Base-by-base conservation (phyloP, 257 asterid species). In the Schizonepeta tenuifolia region DNA sequence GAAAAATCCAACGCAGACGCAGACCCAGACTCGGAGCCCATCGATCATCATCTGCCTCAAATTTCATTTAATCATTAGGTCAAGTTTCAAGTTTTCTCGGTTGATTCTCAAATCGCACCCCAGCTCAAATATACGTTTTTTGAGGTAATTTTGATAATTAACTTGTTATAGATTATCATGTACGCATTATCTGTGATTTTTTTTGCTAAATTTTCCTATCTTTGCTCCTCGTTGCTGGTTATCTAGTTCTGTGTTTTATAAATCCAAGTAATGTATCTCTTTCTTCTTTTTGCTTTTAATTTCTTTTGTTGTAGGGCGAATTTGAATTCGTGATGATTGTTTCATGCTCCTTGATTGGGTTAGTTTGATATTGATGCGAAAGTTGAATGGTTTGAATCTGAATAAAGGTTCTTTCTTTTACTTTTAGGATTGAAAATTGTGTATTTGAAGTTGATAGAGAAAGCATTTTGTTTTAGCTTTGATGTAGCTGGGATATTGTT, bases 21-120 rank as follows among this genome's bases (percentile, higher is more conserved):
- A 5, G 46, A 24, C 26, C 26, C 26, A 67, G 65, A 35, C 68
- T 66, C 49, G 77, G 65, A 66, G 58, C 71, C 75, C 78, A 38
- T 38, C 56, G 60, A 78, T 69, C 65, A 78, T 70, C 80, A 7
- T 61, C 69, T 54, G 73, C 78, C 69, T 78, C 80, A 54, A 61
- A 55, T 69, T 77, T 73, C 59, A 49, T 70, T 64, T 26, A 67
- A 65, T 67, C 76, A 67, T 60, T 71, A 12, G 65, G 70, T 65
- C 56, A 22, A 65, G 7, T 18, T 63, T 72, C 61, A 18, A 67
- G 49, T 55, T 58, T 44, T 44, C 68, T 65, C 55, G 20, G 51
- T 62, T 70, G 82, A 77, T 78, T 67, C 83, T 71, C 78, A 33
- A 70, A 78, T 81, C 83, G 56, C 55, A 13, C 58, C 49, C 33